Conservation (phyloP, 306 rosid genomes). For the Casuarina glauca region DNA sequence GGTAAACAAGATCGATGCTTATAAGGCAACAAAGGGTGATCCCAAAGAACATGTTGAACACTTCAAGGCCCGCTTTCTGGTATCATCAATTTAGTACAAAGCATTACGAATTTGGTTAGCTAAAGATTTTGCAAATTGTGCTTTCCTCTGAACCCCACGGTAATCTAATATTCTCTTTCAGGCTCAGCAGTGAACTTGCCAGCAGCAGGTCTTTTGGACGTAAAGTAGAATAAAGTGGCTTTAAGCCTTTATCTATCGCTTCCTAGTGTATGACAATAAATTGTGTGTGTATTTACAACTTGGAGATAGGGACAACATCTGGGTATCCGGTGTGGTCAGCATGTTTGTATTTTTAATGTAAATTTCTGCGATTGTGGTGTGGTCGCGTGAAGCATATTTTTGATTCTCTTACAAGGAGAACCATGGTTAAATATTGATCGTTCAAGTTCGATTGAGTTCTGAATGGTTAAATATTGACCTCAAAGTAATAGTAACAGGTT, state of each 20-base stretch:
- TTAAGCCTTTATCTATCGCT: neutral
- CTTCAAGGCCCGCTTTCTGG: slow-evolving; percentile 60
- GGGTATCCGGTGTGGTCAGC: neutral
- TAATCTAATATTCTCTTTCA: slow-evolving; percentile 20
- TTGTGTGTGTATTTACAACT: neutral
- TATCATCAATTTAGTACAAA: slow-evolving; percentile 8
- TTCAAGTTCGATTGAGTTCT: too few species aligned
- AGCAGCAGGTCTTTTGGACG: slow-evolving; percentile 4
- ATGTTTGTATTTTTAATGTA: neutral
- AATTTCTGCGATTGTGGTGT: too few species aligned
- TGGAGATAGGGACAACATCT: neutral
- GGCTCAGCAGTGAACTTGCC: slow-evolving; percentile 40
- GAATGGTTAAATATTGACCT: too few species aligned
- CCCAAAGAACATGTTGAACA: slow-evolving; percentile 39
- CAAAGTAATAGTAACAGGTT: too few species aligned
- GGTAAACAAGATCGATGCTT: slow-evolving; percentile 64
- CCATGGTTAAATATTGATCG: too few species aligned
- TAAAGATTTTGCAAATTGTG: neutral
- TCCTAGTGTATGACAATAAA: neutral
- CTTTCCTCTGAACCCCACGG: neutral
- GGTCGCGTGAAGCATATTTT: too few species aligned
- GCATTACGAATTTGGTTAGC: neutral
- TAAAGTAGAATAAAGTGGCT: neutral
- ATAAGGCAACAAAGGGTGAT: slow-evolving; percentile 55
- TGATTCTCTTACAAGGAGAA: too few species aligned